Conservation (phyloP, 2,329 filamentous ascomycete genomes). For the Hortaea werneckii region DNA sequence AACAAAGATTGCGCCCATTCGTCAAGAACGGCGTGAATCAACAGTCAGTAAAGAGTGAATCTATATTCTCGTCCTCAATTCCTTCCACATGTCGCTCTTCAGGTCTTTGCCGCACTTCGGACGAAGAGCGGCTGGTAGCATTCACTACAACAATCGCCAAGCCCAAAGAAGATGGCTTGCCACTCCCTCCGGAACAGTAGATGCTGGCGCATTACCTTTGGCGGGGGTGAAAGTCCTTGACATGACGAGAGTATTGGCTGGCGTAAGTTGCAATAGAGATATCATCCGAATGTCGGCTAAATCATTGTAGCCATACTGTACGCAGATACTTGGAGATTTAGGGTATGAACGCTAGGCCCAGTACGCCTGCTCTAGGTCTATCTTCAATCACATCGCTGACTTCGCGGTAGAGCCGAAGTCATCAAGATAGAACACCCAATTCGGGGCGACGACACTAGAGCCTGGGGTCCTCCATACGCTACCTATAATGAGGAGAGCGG, state of each 20-base stretch:
- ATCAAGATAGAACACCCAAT: conserved; percentile 95
- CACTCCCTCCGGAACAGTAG: conserved; percentile 27
- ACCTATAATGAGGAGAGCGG: conserved; percentile 50
- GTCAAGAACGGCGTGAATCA: too few relatives aligned
- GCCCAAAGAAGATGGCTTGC: conserved; percentile 29
- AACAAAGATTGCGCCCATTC: too few relatives aligned
- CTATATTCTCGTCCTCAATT: too few relatives aligned
- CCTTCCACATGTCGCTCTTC: conserved; percentile 11
- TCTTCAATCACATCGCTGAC: conserved; percentile 12
- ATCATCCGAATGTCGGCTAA: conserved; percentile 1
- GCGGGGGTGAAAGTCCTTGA: conserved; percentile 83
- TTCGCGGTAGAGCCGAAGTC: conserved; percentile 65
- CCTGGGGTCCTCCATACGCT: conserved; percentile 94
- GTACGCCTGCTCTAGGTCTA: conserved; percentile 18
- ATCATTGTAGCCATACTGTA: conserved; percentile 62
- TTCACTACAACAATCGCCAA: neutral
- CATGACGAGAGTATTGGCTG: conserved; percentile 92
- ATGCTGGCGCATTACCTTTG: conserved; percentile 53
- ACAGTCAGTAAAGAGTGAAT: too few relatives aligned
- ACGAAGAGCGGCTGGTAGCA: conserved; percentile 3
- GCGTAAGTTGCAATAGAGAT: conserved; percentile 43
- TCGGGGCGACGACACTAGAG: conserved; percentile 84
- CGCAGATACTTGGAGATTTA: conserved; percentile 89
- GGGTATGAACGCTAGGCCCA: conserved; percentile 53
- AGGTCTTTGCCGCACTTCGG: conserved; percentile 11